phyloP scores from a whole-genome alignment of 148 eudicot genomes.

The Heliosperma pusillum region DNA sequence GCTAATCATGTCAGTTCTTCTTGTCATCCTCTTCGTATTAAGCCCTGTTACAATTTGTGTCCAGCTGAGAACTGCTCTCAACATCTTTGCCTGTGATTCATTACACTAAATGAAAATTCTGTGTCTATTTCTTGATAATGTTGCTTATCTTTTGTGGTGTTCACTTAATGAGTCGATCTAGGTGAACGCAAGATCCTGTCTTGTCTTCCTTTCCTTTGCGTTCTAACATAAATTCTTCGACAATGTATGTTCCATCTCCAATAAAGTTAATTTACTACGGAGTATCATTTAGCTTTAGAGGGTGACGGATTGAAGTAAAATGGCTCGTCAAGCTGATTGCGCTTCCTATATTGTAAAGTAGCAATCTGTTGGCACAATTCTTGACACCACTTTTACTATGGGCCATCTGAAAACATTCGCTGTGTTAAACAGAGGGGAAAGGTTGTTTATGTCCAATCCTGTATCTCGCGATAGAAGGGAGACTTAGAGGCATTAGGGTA shows the following conservation, averaged over 20 bases:
- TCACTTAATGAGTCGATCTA: neutral
- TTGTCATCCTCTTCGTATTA: conserved; percentile 11
- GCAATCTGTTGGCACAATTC: too few relatives aligned
- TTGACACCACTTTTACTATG: too few relatives aligned
- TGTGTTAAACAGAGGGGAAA: too few relatives aligned
- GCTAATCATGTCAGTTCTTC: conserved; percentile 54
- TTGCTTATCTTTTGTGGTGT: neutral
- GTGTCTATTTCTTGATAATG: neutral
- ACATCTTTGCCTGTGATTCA: neutral
- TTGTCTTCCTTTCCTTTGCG: neutral
- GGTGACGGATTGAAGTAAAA: neutral
- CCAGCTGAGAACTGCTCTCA: conserved; percentile 5
- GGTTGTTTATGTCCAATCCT: too few relatives aligned
- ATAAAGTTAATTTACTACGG: neutral
- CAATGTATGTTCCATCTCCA: too few relatives aligned
- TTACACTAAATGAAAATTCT: neutral
- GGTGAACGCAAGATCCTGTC: neutral
- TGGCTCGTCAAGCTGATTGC: neutral
- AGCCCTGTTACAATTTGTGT: conserved; percentile 6
- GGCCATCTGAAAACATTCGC: too few relatives aligned
- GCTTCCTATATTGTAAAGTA: too few relatives aligned
- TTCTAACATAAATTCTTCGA: too few relatives aligned
- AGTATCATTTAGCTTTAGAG: neutral
- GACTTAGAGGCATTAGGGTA: neutral
- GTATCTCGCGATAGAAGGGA: too few relatives aligned